phyloP scores from a whole-genome alignment of 129 eudicot species.

The Chrysanthemum makinoi region DNA sequence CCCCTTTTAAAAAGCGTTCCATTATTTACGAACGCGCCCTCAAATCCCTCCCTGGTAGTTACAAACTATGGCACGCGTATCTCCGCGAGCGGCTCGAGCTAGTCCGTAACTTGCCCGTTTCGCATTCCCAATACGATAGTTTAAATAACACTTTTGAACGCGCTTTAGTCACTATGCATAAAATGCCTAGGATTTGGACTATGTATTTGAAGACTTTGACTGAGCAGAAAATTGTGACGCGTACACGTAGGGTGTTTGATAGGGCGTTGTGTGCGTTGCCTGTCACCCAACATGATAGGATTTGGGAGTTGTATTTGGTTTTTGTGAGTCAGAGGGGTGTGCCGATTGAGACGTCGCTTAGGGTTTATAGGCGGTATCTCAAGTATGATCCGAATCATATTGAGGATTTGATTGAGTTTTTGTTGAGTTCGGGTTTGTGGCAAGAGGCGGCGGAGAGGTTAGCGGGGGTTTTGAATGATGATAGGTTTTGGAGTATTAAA shows the following conservation, averaged over 20 bases:
- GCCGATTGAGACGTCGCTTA: conserved; percentile 82
- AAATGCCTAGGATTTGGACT: conserved; percentile 91
- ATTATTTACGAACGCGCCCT: conserved; percentile 84
- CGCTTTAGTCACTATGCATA: conserved; percentile 88
- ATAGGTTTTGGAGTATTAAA: conserved; percentile 67
- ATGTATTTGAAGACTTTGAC: conserved; percentile 70
- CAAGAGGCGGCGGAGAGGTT: conserved; percentile 95
- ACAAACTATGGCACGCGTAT: conserved; percentile 86
- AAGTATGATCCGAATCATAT: conserved; percentile 75
- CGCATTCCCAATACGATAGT: conserved; percentile 34
- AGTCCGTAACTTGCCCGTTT: conserved; percentile 37
- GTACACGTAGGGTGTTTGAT: conserved; percentile 69
- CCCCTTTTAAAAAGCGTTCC: conserved; percentile 64
- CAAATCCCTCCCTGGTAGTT: conserved; percentile 84
- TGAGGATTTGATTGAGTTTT: conserved; percentile 85
- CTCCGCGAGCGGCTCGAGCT: conserved; percentile 90
- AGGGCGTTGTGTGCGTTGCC: conserved; percentile 91
- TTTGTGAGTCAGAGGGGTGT: conserved; percentile 87
- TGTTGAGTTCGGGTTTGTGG: conserved; percentile 70
- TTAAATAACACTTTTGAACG: conserved; percentile 86
- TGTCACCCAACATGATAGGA: conserved; percentile 84
- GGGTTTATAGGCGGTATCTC: conserved; percentile 91
- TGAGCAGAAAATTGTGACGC: conserved; percentile 63
- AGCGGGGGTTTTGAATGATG: conserved; percentile 90
- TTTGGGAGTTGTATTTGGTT: conserved; percentile 74